Evolutionary conservation across 2,329 filamentous ascomycete genomes (phyloP).

Genomic region (Cladosporium colombiae): DNA sequence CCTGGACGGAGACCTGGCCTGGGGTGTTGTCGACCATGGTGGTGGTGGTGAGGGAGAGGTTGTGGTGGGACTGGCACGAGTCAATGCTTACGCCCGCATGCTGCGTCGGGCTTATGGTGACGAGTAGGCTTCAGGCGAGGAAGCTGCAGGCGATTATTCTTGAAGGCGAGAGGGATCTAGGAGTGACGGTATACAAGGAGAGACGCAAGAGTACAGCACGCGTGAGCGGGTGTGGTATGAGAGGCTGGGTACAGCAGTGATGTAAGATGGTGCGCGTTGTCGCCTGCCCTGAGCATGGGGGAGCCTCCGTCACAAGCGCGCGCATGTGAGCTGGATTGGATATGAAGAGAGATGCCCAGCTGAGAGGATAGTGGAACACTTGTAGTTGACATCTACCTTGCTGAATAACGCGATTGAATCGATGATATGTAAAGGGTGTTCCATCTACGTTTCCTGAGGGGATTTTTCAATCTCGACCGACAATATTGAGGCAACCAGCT

Average conservation of each 20-base stretch:
- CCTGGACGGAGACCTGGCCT: constrained; percentile 11
- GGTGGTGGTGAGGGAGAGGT: not conserved
- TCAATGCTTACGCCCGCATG: constrained; percentile 10
- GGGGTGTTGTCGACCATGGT: constrained; percentile 8
- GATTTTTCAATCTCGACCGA: not conserved
- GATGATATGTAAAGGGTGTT: no score
- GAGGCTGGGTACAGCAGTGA: not conserved
- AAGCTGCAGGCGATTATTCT: not conserved
- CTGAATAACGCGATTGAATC: no score
- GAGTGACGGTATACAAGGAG: not conserved
- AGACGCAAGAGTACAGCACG: not conserved
- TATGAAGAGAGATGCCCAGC: not conserved
- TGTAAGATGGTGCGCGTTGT: not conserved
- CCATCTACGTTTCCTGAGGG: no score
- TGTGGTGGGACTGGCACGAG: not conserved
- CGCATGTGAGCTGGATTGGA: not conserved
- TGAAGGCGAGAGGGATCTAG: not conserved
- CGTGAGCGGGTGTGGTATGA: not conserved
- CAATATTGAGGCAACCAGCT: not conserved
- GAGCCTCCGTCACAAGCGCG: not conserved
- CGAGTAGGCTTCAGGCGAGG: not conserved
- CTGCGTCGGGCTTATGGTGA: not conserved
- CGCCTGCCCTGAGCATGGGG: not conserved
- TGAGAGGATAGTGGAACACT: not conserved
- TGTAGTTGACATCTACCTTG: not conserved